Evolutionary conservation across 2,329 filamentous ascomycete species (phyloP).

Genomic region (Aspergillus ustus): DNA sequence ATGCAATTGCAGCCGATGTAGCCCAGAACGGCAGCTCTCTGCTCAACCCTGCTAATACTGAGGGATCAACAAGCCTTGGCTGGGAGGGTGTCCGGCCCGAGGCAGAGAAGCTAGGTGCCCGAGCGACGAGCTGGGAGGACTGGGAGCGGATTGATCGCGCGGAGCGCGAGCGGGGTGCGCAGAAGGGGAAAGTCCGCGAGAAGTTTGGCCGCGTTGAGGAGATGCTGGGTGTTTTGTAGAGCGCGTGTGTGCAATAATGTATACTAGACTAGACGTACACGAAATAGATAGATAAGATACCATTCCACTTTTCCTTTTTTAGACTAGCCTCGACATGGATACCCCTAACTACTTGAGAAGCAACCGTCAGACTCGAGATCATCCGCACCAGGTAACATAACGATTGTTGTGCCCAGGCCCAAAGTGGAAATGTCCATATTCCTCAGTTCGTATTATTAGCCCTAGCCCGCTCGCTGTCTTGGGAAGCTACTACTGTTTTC

Average conservation of each 20-base stretch:
- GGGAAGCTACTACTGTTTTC: too few relatives aligned
- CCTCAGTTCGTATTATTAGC: too few relatives aligned
- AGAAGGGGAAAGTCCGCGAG: constrained; percentile 76
- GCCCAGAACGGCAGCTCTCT: constrained; percentile 43
- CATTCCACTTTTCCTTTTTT: neutral
- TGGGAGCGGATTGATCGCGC: constrained; percentile 85
- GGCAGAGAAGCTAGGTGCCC: constrained; percentile 59
- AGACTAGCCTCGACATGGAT: too few relatives aligned
- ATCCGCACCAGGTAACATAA: too few relatives aligned
- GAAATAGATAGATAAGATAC: constrained; percentile 2
- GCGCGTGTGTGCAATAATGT: constrained; percentile 13
- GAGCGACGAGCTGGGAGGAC: constrained; percentile 77
- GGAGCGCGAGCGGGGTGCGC: constrained; percentile 70
- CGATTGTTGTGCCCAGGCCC: too few relatives aligned
- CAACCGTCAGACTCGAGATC: too few relatives aligned
- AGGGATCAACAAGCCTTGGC: constrained; percentile 59
- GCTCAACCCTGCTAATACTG: constrained; percentile 48
- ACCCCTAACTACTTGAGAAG: too few relatives aligned
- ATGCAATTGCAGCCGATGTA: constrained; percentile 84
- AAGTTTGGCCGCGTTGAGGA: constrained; percentile 63
- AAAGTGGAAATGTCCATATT: too few relatives aligned
- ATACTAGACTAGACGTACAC: constrained; percentile 16
- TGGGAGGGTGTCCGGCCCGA: constrained; percentile 78
- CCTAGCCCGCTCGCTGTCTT: too few relatives aligned
- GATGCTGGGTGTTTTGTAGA: constrained; percentile 56